A percentile compares a stretch with the other conserved stretches of the same genome.
These are phyloP conservation scores for Friedmanniomyces endolithicus DNA, from an alignment of 495 filamentous ascomycete genomes.

Conservation along the genomic window DNA sequence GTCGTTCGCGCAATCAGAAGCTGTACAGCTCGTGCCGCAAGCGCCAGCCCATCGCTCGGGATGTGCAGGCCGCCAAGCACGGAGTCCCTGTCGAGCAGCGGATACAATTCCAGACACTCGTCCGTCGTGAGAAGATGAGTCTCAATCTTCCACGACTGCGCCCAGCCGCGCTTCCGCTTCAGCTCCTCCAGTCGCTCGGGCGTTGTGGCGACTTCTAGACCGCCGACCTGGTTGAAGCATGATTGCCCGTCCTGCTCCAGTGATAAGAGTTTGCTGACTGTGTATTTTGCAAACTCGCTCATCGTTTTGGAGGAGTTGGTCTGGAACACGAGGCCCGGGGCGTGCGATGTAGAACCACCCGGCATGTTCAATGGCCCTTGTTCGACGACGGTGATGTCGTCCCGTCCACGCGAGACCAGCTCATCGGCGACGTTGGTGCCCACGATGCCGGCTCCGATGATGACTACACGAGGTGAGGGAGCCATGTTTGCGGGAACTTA, in stretches of 20 bases:
- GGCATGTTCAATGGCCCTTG: conserved; percentile 41
- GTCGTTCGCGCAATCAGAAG: conserved; percentile 38
- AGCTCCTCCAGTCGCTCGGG: conserved; percentile 38
- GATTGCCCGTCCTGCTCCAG: conserved; percentile 17
- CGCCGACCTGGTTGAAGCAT: conserved; percentile 42
- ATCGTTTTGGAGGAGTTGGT: conserved; percentile 40
- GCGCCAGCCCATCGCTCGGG: conserved; percentile 39
- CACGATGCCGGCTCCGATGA: conserved; percentile 44
- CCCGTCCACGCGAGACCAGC: conserved; percentile 39
- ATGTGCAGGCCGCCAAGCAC: conserved; percentile 40
- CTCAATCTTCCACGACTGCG: conserved; percentile 38
- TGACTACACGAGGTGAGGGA: conserved; percentile 31
- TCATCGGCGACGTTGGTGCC: conserved; percentile 43
- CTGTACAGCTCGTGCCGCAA: conserved; percentile 39
- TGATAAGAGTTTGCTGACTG: conserved; percentile 36
- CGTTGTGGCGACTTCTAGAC: conserved; percentile 40
- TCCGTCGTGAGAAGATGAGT: conserved; percentile 33
- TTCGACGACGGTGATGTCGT: conserved; percentile 42
- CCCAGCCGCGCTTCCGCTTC: conserved; percentile 41
- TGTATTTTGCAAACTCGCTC: conserved; percentile 39
- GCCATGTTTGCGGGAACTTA: neutral
- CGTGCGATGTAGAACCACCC: conserved; percentile 42
- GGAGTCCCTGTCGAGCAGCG: conserved; percentile 34
- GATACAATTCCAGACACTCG: conserved; percentile 35
- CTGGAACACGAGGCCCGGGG: conserved; percentile 42